Conservation (phyloP, 1,284 basidiomycete species). For the Microbotryum lychnidis-dioicae region DNA sequence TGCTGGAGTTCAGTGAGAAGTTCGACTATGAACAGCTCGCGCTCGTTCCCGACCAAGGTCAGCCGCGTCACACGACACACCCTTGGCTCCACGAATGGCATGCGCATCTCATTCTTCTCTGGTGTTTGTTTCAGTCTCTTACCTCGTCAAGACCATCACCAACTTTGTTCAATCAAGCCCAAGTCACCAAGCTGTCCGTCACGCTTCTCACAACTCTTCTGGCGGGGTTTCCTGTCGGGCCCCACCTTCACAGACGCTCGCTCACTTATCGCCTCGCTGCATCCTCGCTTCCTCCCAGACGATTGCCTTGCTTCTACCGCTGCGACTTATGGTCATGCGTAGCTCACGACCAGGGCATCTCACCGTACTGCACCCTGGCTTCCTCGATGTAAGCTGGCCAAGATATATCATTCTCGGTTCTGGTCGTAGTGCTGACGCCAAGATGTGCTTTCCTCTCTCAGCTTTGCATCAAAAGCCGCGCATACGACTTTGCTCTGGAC, state of each 20-base stretch:
- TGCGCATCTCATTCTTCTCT: neutral
- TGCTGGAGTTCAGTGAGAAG: conserved; percentile 51
- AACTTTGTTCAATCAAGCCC: conserved; percentile 40
- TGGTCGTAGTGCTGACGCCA: neutral
- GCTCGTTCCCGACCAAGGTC: conserved; percentile 58
- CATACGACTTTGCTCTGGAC: conserved; percentile 5
- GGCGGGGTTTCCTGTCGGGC: neutral
- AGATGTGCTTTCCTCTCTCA: neutral
- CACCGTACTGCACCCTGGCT: conserved; percentile 59
- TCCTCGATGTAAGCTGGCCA: conserved; percentile 43
- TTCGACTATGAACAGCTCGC: conserved; percentile 57
- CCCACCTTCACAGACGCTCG: conserved; percentile 27
- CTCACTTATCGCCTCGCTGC: neutral
- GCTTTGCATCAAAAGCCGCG: neutral
- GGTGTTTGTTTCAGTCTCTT: conserved; percentile 38
- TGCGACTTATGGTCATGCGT: conserved; percentile 53
- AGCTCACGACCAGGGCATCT: conserved; percentile 54
- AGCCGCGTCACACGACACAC: conserved; percentile 17
- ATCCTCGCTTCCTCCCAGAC: conserved; percentile 38
- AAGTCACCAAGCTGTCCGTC: conserved; percentile 35
- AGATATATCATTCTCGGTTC: too few species aligned
- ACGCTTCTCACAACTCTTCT: conserved; percentile 17
- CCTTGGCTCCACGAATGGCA: too few species aligned
- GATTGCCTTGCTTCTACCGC: conserved; percentile 51
- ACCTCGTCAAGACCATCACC: conserved; percentile 49